phyloP scores from a whole-genome alignment of 1,284 basidiomycete genomes.

The Agaricales sp. region DNA sequence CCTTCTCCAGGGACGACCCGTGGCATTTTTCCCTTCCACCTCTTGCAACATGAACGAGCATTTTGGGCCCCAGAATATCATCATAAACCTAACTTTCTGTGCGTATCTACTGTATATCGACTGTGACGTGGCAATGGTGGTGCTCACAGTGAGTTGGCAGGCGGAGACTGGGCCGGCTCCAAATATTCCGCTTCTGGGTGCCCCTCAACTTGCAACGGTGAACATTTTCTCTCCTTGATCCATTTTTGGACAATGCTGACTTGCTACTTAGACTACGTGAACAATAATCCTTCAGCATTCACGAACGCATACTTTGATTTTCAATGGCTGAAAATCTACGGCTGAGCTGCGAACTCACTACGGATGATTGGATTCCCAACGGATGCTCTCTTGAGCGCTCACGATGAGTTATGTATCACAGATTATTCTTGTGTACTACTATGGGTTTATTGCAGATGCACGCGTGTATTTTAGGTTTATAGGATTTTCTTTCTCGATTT shows the following conservation, averaged over 20 bases:
- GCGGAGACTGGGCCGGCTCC: conserved; percentile 49
- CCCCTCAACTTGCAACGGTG: conserved; percentile 40
- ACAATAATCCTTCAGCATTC: conserved; percentile 57
- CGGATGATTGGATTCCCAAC: too few relatives aligned
- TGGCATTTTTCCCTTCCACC: conserved; percentile 45
- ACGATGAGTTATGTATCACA: too few relatives aligned
- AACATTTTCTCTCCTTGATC: conserved; percentile 9
- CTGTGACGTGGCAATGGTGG: not conserved
- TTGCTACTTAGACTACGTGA: conserved; percentile 37
- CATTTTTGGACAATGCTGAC: not conserved
- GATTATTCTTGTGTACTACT: too few relatives aligned
- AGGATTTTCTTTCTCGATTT: too few relatives aligned
- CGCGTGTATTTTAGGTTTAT: too few relatives aligned
- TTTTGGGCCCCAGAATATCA: conserved; percentile 49
- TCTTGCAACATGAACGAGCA: conserved; percentile 37
- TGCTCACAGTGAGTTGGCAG: conserved; percentile 16
- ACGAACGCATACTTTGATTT: conserved; percentile 60
- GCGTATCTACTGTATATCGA: conserved; percentile 14
- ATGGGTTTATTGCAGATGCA: too few relatives aligned
- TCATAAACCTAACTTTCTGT: conserved; percentile 47
- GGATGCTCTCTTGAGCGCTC: too few relatives aligned
- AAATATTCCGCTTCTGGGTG: conserved; percentile 36
- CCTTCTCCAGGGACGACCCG: conserved; percentile 35
- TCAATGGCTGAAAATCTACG: conserved; percentile 34
- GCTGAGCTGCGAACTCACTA: too few relatives aligned